Evolutionary conservation across 768 basidiomycete species (phyloP), one percentile per base, ranked within the genome.

Genomic region (Suillus sp.): DNA sequence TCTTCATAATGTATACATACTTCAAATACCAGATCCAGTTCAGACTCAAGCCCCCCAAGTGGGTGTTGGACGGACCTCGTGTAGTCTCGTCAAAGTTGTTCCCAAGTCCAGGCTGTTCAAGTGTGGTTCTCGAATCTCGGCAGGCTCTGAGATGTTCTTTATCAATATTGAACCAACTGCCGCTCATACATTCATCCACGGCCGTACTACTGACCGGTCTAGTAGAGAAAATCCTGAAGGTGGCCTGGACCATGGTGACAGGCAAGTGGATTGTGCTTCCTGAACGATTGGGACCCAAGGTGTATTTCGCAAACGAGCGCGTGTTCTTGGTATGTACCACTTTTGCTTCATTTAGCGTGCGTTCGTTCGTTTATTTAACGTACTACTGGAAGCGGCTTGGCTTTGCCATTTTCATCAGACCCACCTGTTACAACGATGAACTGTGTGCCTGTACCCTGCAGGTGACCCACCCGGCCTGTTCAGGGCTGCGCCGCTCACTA

Each of bases 31-130:
- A 99, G 99, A 45, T 22, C 43, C 10, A 79, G 78, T 98, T 30
- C 95, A 97, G 77, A 98, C 16, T 40, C 13, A 37, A 97, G 73
- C 95, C 96, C 3, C 96, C 96, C 2, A 81, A 90, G 71, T 98
- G 97, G 97, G 93, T 98, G 25, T 87, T 88, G 7, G 5, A 3
- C 2, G 13, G 96, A 98, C 62, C 86, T 99, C 22, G 94, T 98
- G 27, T 87, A 91, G 69, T 93, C 92, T 43, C 96, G 96, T 98
- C n/a, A 96, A 98, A 75, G 95, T 95, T 14, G 93, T 99, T 0
- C 97, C 96, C 38, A 99, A 99, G 78, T 99, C 98, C 83, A 92
- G 90, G 22, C 47, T 25, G 22, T 25, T 47, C 43, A 22, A 22
- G 91, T 84, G 79, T 75, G 78, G 71, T 48, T 43, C 42, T 9